Base-by-base conservation (phyloP, 257 asterid genomes). In the Scutellaria galericulata region DNA sequence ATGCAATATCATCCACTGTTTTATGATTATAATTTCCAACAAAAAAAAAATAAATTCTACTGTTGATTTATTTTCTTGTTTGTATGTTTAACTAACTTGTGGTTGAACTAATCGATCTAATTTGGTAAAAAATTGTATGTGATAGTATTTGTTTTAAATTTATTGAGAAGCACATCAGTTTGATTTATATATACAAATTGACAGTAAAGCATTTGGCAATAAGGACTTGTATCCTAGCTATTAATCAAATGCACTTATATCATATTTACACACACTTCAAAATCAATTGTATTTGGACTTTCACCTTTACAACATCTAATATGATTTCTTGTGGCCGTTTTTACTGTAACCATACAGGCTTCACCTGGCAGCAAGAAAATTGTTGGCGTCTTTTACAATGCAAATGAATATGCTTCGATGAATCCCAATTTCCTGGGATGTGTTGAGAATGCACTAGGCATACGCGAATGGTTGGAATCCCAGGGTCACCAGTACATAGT, bases 301-400 rank as follows among this genome's bases (percentile, higher is more conserved):
- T 31, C 53, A 45, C 31, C 58, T 9, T 37, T 40, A 9, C 62
- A 60, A 62, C 18, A 6, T 50, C 22, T 54, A 18, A 12, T 58
- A 31, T 56, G 46, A 48, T 40, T 70, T 7, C 20, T 51, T 11
- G 31, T 70, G 75, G 40, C 58, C 45, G 53, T 48, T 66, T 73
- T 2, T 46, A 1, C 48, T 71, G 6, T 55, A 20, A 31, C 46
- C 35, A 31, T 39, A 40, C 77, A 95, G 97, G 98, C 97, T 75
- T 82, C 96, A 40, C 83, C 94, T 9, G 99, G 96, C 12, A 87
- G 91, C 88, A 92, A 95, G 88, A 95, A 95, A 86, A 95, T 95
- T 5, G 99, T 95, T 66, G 98, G 97, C 5, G 98, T 95, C 44
- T 90, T 92, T 84, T 95, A 95, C 88, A 87, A 85, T 41, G 98